Percentiles rank a stretch among this genome's conserved stretches.
Conservation (phyloP, 352 stramenopile species). For the Globisporangium mamillatum region DNA sequence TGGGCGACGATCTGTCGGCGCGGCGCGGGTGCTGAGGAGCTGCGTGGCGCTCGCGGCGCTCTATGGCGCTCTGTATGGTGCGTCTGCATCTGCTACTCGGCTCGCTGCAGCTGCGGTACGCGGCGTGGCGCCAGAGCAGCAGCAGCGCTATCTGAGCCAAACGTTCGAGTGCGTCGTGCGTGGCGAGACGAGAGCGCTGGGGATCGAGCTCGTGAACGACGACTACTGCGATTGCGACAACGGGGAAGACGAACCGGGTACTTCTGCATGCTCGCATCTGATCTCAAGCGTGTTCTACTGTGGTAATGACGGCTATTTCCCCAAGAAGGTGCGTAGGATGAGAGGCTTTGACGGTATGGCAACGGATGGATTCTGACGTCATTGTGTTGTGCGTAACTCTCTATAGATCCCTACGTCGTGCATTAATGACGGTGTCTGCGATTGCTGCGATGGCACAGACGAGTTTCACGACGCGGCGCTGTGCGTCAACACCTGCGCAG, state of each 20-base stretch:
- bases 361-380: too few relatives aligned
- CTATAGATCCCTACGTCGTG: conserved; percentile 68
- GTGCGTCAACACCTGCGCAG: conserved; percentile 53
- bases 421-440: conserved; percentile 94
- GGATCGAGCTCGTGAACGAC: conserved; percentile 79
- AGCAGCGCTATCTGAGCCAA: conserved; percentile 19
- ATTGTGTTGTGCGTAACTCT: background rate
- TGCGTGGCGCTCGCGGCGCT: background rate
- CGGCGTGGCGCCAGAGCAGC: conserved; percentile 40
- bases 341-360: background rate
- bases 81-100: background rate
- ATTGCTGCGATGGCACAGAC: conserved; percentile 97
- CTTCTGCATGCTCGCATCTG: conserved; percentile 71
- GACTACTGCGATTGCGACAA: conserved; percentile 93
- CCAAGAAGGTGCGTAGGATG: conserved; percentile 36
- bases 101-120: conserved; percentile 19
- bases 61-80: conserved; percentile 2
- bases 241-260: conserved; percentile 87
- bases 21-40: background rate
- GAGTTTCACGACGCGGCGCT: conserved; percentile 41
- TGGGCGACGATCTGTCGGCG: background rate
- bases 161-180: conserved; percentile 34
- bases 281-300: conserved; percentile 63
- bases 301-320: conserved; percentile 59
- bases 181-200: conserved; percentile 32